phyloP scores from a whole-genome alignment of 1,284 basidiomycete genomes.

The Ustilago cynodontis region DNA sequence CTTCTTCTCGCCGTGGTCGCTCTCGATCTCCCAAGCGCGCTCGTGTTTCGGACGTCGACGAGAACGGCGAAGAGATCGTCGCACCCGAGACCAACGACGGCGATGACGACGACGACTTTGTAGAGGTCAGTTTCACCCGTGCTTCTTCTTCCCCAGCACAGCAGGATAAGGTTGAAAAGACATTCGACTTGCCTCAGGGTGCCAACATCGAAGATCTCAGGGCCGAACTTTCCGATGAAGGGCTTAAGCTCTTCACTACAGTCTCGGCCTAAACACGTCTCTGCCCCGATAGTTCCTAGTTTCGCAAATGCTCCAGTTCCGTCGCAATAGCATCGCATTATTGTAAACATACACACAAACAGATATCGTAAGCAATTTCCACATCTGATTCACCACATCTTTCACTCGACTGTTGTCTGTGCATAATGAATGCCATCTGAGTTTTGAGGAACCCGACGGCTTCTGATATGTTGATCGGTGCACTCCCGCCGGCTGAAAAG shows the following conservation, averaged over 20 bases:
- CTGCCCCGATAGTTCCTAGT: background rate
- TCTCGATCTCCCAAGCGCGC: constrained; percentile 55
- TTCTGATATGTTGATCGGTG: background rate
- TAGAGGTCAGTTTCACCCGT: constrained; percentile 40
- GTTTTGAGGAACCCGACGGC: constrained; percentile 6
- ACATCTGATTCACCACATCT: constrained; percentile 7
- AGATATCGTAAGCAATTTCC: constrained; percentile 5
- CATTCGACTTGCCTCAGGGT: constrained; percentile 40
- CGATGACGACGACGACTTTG: constrained; percentile 51
- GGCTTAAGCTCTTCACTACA: constrained; percentile 50
- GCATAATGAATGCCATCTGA: background rate
- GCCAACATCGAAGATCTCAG: constrained; percentile 42
- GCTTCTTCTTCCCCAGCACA: constrained; percentile 5
- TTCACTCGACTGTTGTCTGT: constrained; percentile 1
- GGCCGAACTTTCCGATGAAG: constrained; percentile 46
- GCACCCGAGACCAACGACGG: constrained; percentile 20
- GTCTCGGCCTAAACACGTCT: constrained; percentile 24
- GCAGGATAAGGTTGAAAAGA: constrained; percentile 27
- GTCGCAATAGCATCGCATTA: constrained; percentile 13
- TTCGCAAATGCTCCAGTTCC: constrained; percentile 7
- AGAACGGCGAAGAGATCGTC: constrained; percentile 55
- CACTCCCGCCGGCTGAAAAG: background rate
- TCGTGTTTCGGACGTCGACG: constrained; percentile 52
- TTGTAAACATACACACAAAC: constrained; percentile 6
- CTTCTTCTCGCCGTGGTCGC: constrained; percentile 35